Percentiles rank a stretch among this genome's conserved stretches.
These are phyloP conservation scores for Fusarium camptoceras DNA, from an alignment of 2,329 filamentous ascomycete genomes.

Conservation along the genomic window DNA sequence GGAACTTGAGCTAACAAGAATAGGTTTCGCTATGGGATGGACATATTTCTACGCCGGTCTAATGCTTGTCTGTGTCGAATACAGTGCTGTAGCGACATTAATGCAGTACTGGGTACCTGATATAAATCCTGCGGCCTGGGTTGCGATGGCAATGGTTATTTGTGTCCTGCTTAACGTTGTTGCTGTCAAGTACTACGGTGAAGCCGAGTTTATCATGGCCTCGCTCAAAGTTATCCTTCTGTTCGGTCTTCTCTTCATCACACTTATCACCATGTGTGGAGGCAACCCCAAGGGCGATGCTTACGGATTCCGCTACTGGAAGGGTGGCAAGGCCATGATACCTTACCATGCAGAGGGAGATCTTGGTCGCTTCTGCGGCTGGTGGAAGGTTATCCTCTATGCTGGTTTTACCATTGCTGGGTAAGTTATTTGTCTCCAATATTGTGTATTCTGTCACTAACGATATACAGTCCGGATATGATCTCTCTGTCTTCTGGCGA, in stretches of 20 bases:
- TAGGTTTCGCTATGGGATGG: conserved; percentile 64
- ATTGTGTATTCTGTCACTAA: neutral
- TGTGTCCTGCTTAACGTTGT: conserved; percentile 61
- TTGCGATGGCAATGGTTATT: conserved; percentile 59
- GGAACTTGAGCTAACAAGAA: neutral
- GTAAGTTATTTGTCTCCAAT: neutral
- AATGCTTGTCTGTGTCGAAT: conserved; percentile 60
- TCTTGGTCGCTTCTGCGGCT: conserved; percentile 72
- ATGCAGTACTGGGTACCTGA: conserved; percentile 58
- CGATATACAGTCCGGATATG: conserved; percentile 66
- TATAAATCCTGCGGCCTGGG: conserved; percentile 61
- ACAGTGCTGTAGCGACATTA: conserved; percentile 58
- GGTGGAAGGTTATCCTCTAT: conserved; percentile 67
- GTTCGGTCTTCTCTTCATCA: conserved; percentile 69
- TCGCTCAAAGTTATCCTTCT: conserved; percentile 63
- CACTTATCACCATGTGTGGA: conserved; percentile 75
- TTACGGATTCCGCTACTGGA: conserved; percentile 73
- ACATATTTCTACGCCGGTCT: conserved; percentile 62
- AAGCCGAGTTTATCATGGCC: conserved; percentile 66
- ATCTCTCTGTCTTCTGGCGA: conserved; percentile 68
- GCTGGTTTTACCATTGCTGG: conserved; percentile 75
- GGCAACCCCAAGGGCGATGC: conserved; percentile 72
- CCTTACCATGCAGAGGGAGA: conserved; percentile 57
- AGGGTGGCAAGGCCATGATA: conserved; percentile 50
- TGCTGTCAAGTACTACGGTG: conserved; percentile 59